Conservation (phyloP, 2,329 filamentous ascomycete species). For the Stylonectria norvegica region DNA sequence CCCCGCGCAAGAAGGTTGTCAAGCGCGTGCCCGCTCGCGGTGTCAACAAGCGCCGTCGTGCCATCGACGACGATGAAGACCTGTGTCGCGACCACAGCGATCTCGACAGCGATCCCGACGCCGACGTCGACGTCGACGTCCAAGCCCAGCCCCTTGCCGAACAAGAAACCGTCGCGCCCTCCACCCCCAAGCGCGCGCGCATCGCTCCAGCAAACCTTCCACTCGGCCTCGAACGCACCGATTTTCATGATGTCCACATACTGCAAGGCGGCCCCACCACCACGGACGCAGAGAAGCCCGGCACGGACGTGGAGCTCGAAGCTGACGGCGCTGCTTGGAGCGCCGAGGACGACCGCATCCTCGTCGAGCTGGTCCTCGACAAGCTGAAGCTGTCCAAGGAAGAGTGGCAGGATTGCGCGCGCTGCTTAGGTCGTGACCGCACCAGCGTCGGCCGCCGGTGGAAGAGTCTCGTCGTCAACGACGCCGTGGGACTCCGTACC, state of each 20-base stretch:
- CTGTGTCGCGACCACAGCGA: slow-evolving; percentile 28
- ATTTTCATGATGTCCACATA: slow-evolving; percentile 52
- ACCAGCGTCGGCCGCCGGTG: slow-evolving; percentile 56
- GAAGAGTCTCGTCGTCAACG: slow-evolving; percentile 58
- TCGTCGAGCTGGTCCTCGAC: slow-evolving; percentile 65
- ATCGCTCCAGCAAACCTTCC: slow-evolving; percentile 60
- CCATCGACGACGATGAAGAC: slow-evolving; percentile 44
- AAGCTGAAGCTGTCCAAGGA: slow-evolving; percentile 62
- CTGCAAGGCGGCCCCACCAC: slow-evolving; percentile 27
- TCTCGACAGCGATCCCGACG: slow-evolving; percentile 37
- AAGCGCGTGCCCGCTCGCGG: slow-evolving; percentile 45
- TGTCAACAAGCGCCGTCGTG: slow-evolving; percentile 52
- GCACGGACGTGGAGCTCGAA: slow-evolving; percentile 42
- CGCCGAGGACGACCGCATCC: slow-evolving; percentile 59
- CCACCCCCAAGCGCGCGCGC: slow-evolving; percentile 58
- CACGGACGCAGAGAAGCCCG: slow-evolving; percentile 23
- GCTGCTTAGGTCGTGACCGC: slow-evolving; percentile 59
- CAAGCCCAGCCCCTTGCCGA: slow-evolving; percentile 1
- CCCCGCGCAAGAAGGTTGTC: slow-evolving; percentile 45
- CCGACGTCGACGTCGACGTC: slow-evolving; percentile 16
- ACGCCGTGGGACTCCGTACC: slow-evolving; percentile 57
- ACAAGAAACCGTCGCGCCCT: slow-evolving; percentile 33
- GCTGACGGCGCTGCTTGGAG: slow-evolving; percentile 54
- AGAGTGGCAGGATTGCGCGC: slow-evolving; percentile 66
- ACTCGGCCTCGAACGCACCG: slow-evolving; percentile 54